Conservation (phyloP, 2,329 filamentous ascomycete genomes). For the Monosporascus sp. region DNA sequence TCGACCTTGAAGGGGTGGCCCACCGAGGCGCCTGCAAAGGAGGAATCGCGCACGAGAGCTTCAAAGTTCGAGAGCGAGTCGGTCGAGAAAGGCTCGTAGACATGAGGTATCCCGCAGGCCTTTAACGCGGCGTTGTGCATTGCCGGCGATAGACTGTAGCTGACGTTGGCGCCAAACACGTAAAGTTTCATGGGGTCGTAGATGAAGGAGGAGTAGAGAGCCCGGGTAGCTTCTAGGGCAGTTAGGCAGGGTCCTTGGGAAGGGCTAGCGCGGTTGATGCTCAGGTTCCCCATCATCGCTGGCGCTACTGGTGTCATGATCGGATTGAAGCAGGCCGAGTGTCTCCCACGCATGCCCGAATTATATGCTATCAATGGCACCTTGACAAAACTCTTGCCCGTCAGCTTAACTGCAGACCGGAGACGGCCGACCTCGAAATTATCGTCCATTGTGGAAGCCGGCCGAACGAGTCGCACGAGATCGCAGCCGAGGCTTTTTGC, state of each 20-base stretch:
- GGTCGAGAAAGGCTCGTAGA: constrained; percentile 60
- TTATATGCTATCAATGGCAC: constrained; percentile 60
- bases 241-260: constrained; percentile 43
- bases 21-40: constrained; percentile 68
- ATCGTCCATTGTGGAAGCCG: constrained; percentile 51
- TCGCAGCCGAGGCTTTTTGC: constrained; percentile 55
- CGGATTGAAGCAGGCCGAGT: constrained; percentile 62
- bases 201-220: constrained; percentile 61
- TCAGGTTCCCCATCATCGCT: constrained; percentile 24
- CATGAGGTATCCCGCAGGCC: constrained; percentile 63
- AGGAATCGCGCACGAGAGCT: constrained; percentile 56
- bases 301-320: constrained; percentile 57
- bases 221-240: constrained; percentile 55
- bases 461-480: constrained; percentile 55
- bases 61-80: constrained; percentile 57
- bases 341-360: constrained; percentile 55
- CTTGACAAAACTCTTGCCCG: constrained; percentile 29
- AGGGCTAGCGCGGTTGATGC: constrained; percentile 10
- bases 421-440: constrained; percentile 56
- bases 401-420: constrained; percentile 40
- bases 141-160: constrained; percentile 67
- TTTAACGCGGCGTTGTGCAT: constrained; percentile 71
- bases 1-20: constrained; percentile 72
- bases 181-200: constrained; percentile 67
- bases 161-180: constrained; percentile 67